Conservation (phyloP, 2,329 filamentous ascomycete species). For the Fusarium sp. region DNA sequence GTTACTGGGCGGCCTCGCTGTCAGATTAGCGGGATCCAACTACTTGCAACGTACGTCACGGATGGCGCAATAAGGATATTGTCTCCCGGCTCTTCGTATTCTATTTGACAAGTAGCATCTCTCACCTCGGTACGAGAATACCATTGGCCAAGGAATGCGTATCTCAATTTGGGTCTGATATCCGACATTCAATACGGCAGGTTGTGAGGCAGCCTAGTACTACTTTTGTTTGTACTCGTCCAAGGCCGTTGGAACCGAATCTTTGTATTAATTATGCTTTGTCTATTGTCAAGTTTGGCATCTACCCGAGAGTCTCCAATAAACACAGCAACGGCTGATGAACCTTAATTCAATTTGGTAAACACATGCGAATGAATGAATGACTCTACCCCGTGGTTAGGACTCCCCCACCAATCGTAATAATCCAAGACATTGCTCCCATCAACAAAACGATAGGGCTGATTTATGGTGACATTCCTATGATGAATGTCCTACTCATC, state of each 20-base stretch:
- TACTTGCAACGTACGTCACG: slow-evolving; percentile 3
- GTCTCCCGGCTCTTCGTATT: slow-evolving; percentile 2
- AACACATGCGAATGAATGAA: background rate
- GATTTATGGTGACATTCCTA: background rate
- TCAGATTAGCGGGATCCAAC: slow-evolving; percentile 24
- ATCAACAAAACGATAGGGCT: slow-evolving; percentile 1
- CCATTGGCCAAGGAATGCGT: background rate
- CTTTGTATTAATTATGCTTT: background rate
- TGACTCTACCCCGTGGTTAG: background rate
- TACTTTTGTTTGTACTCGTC: background rate
- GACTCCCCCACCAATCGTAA: slow-evolving; percentile 2
- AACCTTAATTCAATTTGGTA: background rate
- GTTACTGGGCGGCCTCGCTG: slow-evolving; percentile 32
- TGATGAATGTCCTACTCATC: slow-evolving; percentile 24
- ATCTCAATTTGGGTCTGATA: background rate
- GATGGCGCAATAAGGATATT: slow-evolving; percentile 8
- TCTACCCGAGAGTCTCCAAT: background rate
- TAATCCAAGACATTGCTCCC: slow-evolving; percentile 1
- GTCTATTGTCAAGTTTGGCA: background rate
- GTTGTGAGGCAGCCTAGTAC: background rate
- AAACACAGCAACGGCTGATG: background rate
- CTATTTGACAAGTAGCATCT: background rate
- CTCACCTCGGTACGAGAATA: background rate
- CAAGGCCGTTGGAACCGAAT: background rate
- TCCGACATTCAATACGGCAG: background rate